Percentiles rank a stretch among this genome's conserved stretches.
Conservation (phyloP, 2,329 filamentous ascomycete species). For the Bipolaris bicolor region DNA sequence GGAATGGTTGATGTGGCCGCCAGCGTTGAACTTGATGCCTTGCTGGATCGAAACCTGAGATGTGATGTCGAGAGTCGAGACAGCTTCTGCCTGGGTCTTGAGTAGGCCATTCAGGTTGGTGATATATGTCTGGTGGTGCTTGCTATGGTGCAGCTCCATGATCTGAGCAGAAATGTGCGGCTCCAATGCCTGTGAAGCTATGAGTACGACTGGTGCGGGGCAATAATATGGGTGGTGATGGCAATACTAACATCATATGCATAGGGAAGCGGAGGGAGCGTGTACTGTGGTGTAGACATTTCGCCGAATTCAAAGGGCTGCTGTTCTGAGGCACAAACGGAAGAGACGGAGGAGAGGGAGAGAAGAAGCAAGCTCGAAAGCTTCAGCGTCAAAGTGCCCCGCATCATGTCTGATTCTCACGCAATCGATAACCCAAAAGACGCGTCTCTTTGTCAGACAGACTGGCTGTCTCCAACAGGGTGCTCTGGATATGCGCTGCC, state of each 20-base stretch:
- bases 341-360: constrained; percentile 19
- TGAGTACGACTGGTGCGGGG: constrained; percentile 12
- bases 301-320: constrained; percentile 44
- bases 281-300: constrained; percentile 57
- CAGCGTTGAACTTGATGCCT: constrained; percentile 84
- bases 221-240: not conserved
- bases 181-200: constrained; percentile 65
- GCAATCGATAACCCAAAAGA: constrained; percentile 13
- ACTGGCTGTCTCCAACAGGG: constrained; percentile 37
- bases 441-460: constrained; percentile 24
- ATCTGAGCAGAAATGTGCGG: constrained; percentile 77
- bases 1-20: constrained; percentile 91
- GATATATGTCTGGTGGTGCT: constrained; percentile 81
- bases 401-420: constrained; percentile 29
- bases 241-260: constrained; percentile 67
- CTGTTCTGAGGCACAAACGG: constrained; percentile 36
- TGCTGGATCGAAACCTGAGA: constrained; percentile 71
- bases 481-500: constrained; percentile 30
- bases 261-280: constrained; percentile 70
- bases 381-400: constrained; percentile 21
- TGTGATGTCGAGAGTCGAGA: constrained; percentile 63
- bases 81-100: constrained; percentile 63
- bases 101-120: constrained; percentile 75
- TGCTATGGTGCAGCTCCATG: constrained; percentile 80
- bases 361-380: constrained; percentile 25